phyloP scores from a whole-genome alignment of 2,329 filamentous ascomycete species.

The Eutypella sp. region DNA sequence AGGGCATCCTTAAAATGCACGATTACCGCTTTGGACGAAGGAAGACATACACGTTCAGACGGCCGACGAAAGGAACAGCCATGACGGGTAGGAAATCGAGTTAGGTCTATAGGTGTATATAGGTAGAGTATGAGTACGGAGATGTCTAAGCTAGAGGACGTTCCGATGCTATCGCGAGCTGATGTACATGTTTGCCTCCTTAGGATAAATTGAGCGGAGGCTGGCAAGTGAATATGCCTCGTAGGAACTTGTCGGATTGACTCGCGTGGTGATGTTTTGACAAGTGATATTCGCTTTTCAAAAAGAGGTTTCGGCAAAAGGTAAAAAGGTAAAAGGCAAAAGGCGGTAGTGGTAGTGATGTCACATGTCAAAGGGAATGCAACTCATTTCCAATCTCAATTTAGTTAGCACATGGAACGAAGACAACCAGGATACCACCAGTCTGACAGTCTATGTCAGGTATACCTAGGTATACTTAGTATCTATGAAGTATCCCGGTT shows the following conservation, averaged over 20 bases:
- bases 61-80: conserved; percentile 36
- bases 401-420: too few species aligned
- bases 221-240: neutral
- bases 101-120: too few species aligned
- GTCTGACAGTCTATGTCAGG: too few species aligned
- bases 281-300: too few species aligned
- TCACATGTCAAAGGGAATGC: neutral
- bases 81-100: conserved; percentile 21
- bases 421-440: too few species aligned
- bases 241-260: too few species aligned
- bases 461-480: too few species aligned
- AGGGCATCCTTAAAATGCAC: neutral
- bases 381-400: neutral
- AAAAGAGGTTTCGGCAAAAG: too few species aligned
- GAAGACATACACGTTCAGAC: conserved; percentile 32
- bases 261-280: too few species aligned
- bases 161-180: neutral
- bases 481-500: too few species aligned
- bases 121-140: neutral
- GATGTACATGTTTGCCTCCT: neutral
- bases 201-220: neutral
- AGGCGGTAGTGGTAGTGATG: neutral
- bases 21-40: neutral
- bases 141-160: neutral
- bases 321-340: neutral